Evolutionary conservation across 371 early-diverging fungal species (phyloP).

Genomic region (Haplosporangium sp.): DNA sequence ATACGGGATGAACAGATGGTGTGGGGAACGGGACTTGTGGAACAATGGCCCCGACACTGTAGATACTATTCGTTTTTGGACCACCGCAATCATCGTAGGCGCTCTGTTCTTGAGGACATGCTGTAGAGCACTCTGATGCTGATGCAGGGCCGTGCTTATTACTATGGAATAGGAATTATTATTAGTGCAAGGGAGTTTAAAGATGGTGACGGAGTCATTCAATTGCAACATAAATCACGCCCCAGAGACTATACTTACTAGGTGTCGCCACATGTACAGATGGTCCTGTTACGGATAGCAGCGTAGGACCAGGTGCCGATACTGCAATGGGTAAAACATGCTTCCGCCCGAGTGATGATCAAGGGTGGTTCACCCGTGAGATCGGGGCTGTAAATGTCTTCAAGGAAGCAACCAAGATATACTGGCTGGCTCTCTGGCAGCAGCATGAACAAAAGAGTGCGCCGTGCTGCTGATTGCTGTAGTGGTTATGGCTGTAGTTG

Average conservation of each 20-base stretch:
- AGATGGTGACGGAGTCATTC: background rate
- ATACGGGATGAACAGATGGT: constrained; percentile 17
- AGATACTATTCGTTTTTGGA: constrained; percentile 32
- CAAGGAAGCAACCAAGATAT: constrained; percentile 41
- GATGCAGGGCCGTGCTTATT: constrained; percentile 40
- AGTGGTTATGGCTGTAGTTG: no score
- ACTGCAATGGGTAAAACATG: constrained; percentile 46
- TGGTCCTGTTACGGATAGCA: constrained; percentile 39
- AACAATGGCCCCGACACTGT: constrained; percentile 13
- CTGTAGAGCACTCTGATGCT: constrained; percentile 27
- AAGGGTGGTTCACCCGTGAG: constrained; percentile 45
- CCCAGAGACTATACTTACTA: constrained; percentile 18
- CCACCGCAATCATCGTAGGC: constrained; percentile 46
- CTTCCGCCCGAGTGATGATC: constrained; percentile 37
- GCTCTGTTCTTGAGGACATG: constrained; percentile 34
- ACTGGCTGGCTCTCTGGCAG: constrained; percentile 12
- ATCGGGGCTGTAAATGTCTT: constrained; percentile 31
- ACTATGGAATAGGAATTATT: constrained; percentile 6
- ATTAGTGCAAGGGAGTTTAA: background rate
- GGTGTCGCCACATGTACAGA: constrained; percentile 50
- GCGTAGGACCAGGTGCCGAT: constrained; percentile 51
- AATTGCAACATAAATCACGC: background rate
- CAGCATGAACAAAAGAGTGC: constrained; percentile 6
- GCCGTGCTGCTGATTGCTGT: background rate
- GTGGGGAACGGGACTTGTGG: constrained; percentile 24